Evolutionary conservation across 2,329 filamentous ascomycete species (phyloP), one percentile per base, ranked within the genome.

Genomic region (Hymenoscyphus salicellus): DNA sequence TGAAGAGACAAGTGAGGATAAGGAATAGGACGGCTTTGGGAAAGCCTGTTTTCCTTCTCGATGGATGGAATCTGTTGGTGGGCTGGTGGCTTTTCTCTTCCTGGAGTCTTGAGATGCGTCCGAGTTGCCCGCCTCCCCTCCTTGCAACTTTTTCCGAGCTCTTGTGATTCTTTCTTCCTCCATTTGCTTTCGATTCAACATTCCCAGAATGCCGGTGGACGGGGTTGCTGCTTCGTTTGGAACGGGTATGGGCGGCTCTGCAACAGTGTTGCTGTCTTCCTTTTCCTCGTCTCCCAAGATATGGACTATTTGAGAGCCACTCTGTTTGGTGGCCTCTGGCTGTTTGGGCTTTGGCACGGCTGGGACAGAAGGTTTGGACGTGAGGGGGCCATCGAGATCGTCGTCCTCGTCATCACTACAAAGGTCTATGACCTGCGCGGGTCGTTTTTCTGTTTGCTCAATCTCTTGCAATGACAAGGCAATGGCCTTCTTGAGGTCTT

Each of bases 181-280:
- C 92, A 97, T 95, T 61, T 86, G 84, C 76, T 88, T 92, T 41
- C 93, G 85, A 78, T 97, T 85, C 1, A 96, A 57, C 1, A 96
- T 58, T 10, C 66, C 68, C 11, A 69, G 59, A n/a, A 72, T 49
- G 11, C 64, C 66, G 20, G 32, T n/a, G 30, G 28, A 3, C 41
- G 55, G 20, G 17, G 58, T 16, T 23, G 17, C 30, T n/a, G 20
- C 11, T 52, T 20, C 20, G 16, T 30, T 20, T 41, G 23, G 14
- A 14, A 20, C 1, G n/a, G 23, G 17, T 23, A 3, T 20, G 26
- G 30, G 36, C 43, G 28, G 33, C 41, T 46, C 26, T 38, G 43
- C 17, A 17, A 41, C 8, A 23, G n/a, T 38, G 16, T 41, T 30
- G 38, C 8, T 49, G 36, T 30, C 26, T 49, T 17, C 23, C 36